Conservation (phyloP, 2,329 filamentous ascomycete genomes). For the Trichophyton rubrum region DNA sequence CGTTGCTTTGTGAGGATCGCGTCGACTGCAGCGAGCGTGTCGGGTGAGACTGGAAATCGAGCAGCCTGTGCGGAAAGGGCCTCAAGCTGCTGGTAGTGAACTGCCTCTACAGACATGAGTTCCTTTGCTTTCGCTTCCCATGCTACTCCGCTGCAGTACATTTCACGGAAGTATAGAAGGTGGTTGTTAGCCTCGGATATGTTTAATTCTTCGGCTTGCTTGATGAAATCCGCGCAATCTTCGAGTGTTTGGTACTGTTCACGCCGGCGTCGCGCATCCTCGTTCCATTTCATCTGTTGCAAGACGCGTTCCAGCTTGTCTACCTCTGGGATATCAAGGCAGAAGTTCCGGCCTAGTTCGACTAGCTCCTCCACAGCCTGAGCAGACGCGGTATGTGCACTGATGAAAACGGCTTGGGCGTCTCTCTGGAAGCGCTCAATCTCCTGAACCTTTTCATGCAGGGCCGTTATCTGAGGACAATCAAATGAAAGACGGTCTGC, state of each 20-base stretch:
- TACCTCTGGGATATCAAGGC: constrained; percentile 81
- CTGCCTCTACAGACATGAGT: constrained; percentile 76
- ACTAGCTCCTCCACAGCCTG: constrained; percentile 77
- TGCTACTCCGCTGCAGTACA: constrained; percentile 61
- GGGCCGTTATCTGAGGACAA: constrained; percentile 73
- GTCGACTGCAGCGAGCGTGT: constrained; percentile 72
- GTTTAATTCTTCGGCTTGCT: constrained; percentile 61
- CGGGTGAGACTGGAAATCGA: constrained; percentile 64
- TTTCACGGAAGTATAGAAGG: constrained; percentile 61
- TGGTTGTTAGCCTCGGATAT: constrained; percentile 72
- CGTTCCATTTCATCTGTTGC: constrained; percentile 79
- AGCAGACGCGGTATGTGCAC: constrained; percentile 50
- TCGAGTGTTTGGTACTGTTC: constrained; percentile 57
- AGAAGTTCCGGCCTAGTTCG: constrained; percentile 80
- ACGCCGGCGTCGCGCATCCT: constrained; percentile 57
- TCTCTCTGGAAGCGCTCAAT: constrained; percentile 75
- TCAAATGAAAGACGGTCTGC: constrained; percentile 86
- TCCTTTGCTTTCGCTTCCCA: constrained; percentile 94
- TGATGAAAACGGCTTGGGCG: constrained; percentile 57
- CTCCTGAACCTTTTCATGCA: constrained; percentile 72
- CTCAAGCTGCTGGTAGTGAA: constrained; percentile 91
- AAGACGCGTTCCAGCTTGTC: constrained; percentile 68
- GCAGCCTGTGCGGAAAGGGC: constrained; percentile 75
- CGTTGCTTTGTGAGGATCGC: constrained; percentile 91
- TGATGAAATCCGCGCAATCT: constrained; percentile 67